Conservation (phyloP, 768 basidiomycete species). For the Leccinum longicurvipes region DNA sequence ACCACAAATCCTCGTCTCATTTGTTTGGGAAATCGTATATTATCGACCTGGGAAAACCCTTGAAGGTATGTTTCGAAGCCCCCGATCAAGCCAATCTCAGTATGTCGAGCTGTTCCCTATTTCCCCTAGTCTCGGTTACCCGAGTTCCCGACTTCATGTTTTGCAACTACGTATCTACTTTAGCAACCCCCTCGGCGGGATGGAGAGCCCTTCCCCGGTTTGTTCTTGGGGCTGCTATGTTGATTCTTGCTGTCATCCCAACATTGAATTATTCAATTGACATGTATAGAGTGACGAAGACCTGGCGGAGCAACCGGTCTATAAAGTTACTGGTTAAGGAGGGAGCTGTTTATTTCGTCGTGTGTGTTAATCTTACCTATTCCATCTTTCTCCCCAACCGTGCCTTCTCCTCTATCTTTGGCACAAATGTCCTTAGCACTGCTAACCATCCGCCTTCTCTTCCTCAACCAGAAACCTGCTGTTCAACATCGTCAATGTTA, state of each 20-base stretch:
- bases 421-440: background rate
- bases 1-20: background rate
- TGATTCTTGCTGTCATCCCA: background rate
- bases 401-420: background rate
- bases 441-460: background rate
- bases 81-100: background rate
- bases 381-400: background rate
- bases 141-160: background rate
- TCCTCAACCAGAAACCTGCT: background rate
- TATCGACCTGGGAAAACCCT: background rate
- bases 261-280: background rate
- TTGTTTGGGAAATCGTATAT: background rate
- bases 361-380: background rate
- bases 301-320: background rate
- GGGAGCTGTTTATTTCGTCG: background rate
- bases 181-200: background rate
- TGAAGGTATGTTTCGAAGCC: background rate
- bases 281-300: background rate
- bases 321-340: background rate
- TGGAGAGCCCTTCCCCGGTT: background rate
- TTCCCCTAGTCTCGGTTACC: background rate
- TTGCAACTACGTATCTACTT: background rate
- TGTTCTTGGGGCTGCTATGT: background rate
- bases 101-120: background rate
- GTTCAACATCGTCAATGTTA: background rate